Conservation (phyloP, 192 early-diverging fungal species). For the Dissophora ornata region DNA sequence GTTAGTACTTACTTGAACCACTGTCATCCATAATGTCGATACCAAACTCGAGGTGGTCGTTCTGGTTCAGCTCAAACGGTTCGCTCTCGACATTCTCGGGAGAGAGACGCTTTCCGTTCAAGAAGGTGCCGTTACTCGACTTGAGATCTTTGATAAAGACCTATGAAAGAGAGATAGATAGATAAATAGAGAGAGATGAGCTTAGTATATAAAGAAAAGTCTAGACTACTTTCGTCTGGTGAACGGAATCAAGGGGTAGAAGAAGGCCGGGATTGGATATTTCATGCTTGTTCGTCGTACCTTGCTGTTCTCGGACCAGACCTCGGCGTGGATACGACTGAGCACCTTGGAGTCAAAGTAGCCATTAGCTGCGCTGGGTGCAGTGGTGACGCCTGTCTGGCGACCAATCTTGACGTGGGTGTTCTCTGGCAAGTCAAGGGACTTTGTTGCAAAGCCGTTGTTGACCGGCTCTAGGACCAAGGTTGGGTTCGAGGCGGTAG, state of each 20-base stretch:
- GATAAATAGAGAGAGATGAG: neutral
- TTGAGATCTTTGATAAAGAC: conserved; percentile 78
- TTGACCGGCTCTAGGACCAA: conserved; percentile 59
- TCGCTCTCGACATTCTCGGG: conserved; percentile 71
- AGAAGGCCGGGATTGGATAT: neutral
- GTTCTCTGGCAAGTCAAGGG: conserved; percentile 65
- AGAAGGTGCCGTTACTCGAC: conserved; percentile 85
- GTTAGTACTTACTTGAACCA: conserved; percentile 59
- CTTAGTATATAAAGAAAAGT: too few species aligned
- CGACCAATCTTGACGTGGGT: conserved; percentile 72
- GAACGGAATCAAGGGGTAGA: too few species aligned
- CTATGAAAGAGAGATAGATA: conserved; percentile 27
- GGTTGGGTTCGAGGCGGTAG: conserved; percentile 16
- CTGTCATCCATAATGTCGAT: conserved; percentile 83
- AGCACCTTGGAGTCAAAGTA: conserved; percentile 90
- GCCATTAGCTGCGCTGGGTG: conserved; percentile 74
- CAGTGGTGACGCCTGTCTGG: conserved; percentile 70
- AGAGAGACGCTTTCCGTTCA: conserved; percentile 75
- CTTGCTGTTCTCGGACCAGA: conserved; percentile 73
- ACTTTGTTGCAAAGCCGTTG: conserved; percentile 59
- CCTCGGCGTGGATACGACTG: conserved; percentile 78
- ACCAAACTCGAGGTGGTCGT: conserved; percentile 80
- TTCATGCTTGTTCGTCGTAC: conserved; percentile 47
- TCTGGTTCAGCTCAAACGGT: conserved; percentile 66
- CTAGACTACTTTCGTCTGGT: too few species aligned